Percentiles rank a stretch among this genome's conserved stretches.
Evolutionary conservation across 345 rosid species (phyloP).

Genomic region (Hypericum perforatum): DNA sequence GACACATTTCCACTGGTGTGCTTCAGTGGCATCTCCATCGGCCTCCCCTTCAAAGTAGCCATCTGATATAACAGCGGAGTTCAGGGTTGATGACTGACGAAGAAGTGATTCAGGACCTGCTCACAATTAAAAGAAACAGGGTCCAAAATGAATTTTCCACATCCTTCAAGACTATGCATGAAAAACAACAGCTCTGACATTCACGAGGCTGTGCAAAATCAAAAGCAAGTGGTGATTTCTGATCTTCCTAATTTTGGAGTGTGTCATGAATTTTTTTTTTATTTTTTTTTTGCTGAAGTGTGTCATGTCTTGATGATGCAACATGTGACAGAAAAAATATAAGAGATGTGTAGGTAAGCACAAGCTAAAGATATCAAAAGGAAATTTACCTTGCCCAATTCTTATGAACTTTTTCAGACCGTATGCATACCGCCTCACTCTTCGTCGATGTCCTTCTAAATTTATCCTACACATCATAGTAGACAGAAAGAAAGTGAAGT

Average conservation of each 20-base stretch:
- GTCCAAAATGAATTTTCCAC: background rate
- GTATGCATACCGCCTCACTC: constrained; percentile 78
- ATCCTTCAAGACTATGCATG: background rate
- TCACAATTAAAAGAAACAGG: constrained; percentile 12
- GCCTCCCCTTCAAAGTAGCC: constrained; percentile 50
- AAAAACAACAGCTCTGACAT: no score
- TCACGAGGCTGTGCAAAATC: no score
- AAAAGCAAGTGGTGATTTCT: no score
- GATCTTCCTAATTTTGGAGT: no score
- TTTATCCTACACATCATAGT: constrained; percentile 45
- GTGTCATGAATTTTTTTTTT: no score
- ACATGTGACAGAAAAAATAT: no score
- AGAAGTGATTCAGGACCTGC: constrained; percentile 82
- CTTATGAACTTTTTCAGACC: constrained; percentile 71
- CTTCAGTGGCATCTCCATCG: constrained; percentile 75
- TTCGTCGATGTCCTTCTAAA: constrained; percentile 80
- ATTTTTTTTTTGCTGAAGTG: no score
- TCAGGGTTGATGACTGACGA: constrained; percentile 57
- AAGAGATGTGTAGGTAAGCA: background rate
- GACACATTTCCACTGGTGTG: constrained; percentile 86
- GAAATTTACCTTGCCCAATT: constrained; percentile 73
- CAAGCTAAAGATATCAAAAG: background rate
- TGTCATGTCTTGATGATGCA: no score
- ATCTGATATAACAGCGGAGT: constrained; percentile 24
- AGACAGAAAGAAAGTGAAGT: constrained; percentile 4